phyloP scores from a whole-genome alignment of 805 yeast species.

The Torulaspora indica region DNA sequence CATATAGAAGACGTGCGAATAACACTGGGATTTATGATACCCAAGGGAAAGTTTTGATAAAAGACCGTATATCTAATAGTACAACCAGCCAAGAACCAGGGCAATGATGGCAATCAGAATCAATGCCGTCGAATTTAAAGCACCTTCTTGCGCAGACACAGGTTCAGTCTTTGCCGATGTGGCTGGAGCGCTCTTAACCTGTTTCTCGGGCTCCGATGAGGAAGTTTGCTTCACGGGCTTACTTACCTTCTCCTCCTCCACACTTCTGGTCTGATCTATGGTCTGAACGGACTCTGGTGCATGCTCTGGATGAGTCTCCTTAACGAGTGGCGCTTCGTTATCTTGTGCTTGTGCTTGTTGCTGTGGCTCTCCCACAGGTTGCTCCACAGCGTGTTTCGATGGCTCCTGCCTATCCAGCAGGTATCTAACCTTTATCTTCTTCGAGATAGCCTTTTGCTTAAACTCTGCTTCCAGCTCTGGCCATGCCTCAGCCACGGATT shows the following conservation, averaged over 20 bases:
- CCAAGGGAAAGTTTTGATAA: constrained; percentile 1
- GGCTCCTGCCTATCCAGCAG: constrained; percentile 27
- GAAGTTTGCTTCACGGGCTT: constrained; percentile 16
- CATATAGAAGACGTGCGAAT: not conserved
- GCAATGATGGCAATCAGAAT: constrained; percentile 51
- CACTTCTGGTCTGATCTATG: constrained; percentile 8
- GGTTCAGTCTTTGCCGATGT: constrained; percentile 39
- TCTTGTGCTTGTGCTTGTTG: constrained; percentile 13
- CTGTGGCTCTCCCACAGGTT: constrained; percentile 21
- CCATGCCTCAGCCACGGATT: constrained; percentile 69
- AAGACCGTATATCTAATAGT: constrained; percentile 40
- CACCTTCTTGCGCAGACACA: constrained; percentile 37
- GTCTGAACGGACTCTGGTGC: constrained; percentile 23
- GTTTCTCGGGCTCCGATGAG: constrained; percentile 45
- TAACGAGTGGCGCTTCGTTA: constrained; percentile 7
- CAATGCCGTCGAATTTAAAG: constrained; percentile 51
- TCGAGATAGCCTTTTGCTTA: constrained; percentile 52
- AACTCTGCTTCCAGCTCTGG: constrained; percentile 57
- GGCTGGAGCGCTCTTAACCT: constrained; percentile 28
- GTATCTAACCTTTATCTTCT: constrained; percentile 63
- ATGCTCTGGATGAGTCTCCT: constrained; percentile 15
- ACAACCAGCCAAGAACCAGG: constrained; percentile 64
- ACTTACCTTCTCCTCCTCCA: constrained; percentile 6
- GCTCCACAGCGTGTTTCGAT: not conserved
- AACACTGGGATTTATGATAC: constrained; percentile 1